Evolutionary conservation across 331 rosid genomes (phyloP).

Genomic region (Spiraea crenata): DNA sequence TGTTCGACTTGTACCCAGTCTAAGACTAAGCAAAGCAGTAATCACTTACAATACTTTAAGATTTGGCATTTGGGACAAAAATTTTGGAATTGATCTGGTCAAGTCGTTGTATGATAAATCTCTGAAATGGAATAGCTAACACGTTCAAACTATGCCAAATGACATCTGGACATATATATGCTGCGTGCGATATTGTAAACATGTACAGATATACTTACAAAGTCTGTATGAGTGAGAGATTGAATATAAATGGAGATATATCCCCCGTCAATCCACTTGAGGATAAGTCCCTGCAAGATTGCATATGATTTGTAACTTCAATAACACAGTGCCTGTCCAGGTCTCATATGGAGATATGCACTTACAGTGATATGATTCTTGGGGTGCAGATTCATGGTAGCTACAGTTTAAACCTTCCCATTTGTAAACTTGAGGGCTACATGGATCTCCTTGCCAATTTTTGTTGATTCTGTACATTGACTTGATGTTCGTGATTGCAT

Average conservation of each 20-base stretch:
- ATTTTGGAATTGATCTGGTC: constrained; percentile 44
- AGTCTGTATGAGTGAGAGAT: constrained; percentile 36
- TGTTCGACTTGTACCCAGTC: no score
- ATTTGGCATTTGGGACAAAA: constrained; percentile 32
- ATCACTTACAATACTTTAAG: constrained; percentile 51
- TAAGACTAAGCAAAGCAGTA: no score
- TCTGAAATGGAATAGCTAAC: constrained; percentile 31
- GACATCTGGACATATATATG: background rate
- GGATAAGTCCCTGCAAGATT: constrained; percentile 41
- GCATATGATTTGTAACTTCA: no score
- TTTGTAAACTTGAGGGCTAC: constrained; percentile 32
- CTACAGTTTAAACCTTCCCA: constrained; percentile 56
- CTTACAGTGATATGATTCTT: constrained; percentile 44
- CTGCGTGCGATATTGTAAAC: background rate
- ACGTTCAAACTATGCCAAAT: background rate
- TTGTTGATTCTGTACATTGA: constrained; percentile 27
- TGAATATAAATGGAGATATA: constrained; percentile 28
- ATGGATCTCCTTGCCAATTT: constrained; percentile 77
- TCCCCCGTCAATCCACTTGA: constrained; percentile 48
- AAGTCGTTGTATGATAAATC: constrained; percentile 56
- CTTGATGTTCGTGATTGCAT: constrained; percentile 43
- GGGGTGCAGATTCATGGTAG: constrained; percentile 15
- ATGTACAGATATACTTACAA: constrained; percentile 37
- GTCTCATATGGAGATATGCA: background rate
- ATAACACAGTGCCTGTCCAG: background rate